These are phyloP conservation scores for Cunninghamia lanceolata DNA, from an alignment of 75 land plant genomes.

Conservation along the genomic window DNA sequence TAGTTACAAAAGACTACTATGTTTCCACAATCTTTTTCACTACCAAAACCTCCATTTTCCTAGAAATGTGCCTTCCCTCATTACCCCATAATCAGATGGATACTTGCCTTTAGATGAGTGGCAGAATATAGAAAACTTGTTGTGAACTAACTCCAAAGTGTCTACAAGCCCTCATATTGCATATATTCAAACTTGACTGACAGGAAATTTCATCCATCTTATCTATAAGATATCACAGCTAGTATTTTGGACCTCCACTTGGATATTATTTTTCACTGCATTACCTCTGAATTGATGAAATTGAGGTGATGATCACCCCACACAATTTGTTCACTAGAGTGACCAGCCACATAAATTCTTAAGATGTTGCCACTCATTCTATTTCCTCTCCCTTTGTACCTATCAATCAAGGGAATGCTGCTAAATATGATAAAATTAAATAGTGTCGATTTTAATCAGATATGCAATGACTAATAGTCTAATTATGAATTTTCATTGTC, in stretches of 20 bases:
- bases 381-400: neutral
- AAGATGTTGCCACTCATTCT: neutral
- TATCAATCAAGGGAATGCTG: neutral
- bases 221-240: no score
- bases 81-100: neutral
- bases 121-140: neutral
- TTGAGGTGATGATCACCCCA: neutral
- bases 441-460: neutral
- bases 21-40: neutral
- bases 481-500: neutral
- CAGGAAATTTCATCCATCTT: no score
- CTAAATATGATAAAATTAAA: neutral
- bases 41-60: neutral
- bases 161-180: neutral
- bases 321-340: neutral
- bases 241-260: neutral
- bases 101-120: neutral
- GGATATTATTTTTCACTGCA: neutral
- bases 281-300: neutral
- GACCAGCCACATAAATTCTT: neutral
- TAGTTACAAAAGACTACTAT: neutral
- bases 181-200: no score
- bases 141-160: neutral
- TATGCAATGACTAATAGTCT: neutral
- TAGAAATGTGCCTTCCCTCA: no score